Base-by-base conservation (phyloP, 2,329 filamentous ascomycete genomes). In the Aaosphaeria arxii region DNA sequence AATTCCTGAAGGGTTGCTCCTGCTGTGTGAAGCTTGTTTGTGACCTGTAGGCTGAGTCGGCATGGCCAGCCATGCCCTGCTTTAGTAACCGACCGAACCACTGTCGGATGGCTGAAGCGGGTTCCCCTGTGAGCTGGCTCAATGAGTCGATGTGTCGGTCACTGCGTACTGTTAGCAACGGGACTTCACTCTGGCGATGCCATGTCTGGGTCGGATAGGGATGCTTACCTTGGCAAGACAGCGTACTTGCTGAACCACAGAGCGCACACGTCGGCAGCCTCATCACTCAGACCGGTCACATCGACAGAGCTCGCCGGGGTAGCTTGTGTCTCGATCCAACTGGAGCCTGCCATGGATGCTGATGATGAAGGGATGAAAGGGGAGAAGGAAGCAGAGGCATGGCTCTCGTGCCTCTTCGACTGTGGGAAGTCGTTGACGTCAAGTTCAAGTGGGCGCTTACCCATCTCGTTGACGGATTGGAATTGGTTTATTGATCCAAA, bases 211-310 rank as follows among this genome's bases (percentile, higher is more conserved):
- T 36, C 33, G 9, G 33, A 36, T 11, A 13, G n/a, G n/a, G 17
- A 24, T 24, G 31, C 33, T 17, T 51, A 62, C 60, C 50, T 59
- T 17, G 67, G 67, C 39, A 70, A 49, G 5, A 68, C 55, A n/a
- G 59, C 61, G 51, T 66, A 70, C 43, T 69, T 68, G 53, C 62
- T 64, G 50, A 69, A 70, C 67, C 67, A 70, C 28, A 58, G 68
- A 5, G 66, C 61, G 48, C 67, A 70, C 13, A 70, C 59, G 46
- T 70, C 67, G 29, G 64, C 66, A 31, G 67, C 67, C 40, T 70
- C 64, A 47, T 70, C 67, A 24, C 56, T 62, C 5, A 70, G 55
- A 2, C 65, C 66, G 29, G 62, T 52, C 11, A 43, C 41, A 7
- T 58, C 56, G 6, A 49, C 45, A 24, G 48, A 48, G n/a, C 52